These are phyloP conservation scores for Gyromitra esculenta DNA, from an alignment of 2,329 filamentous ascomycete genomes.

Conservation along the genomic window DNA sequence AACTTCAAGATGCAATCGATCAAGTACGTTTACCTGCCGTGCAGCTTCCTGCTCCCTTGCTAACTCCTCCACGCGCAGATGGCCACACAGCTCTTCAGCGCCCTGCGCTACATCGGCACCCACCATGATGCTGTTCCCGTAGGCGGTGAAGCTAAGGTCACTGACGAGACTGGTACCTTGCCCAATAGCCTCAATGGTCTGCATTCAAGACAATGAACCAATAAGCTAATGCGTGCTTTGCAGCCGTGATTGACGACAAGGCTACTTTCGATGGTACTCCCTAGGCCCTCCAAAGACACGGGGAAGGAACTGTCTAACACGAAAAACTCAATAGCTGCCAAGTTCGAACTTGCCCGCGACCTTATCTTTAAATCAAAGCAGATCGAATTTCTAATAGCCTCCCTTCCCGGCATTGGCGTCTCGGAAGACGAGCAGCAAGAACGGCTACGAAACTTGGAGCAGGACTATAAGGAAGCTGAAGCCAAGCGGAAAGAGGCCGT, in stretches of 20 bases:
- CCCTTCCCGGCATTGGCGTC: slow-evolving; percentile 78
- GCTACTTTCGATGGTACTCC: slow-evolving; percentile 50
- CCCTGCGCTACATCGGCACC: slow-evolving; percentile 72
- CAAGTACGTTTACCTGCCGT: slow-evolving; percentile 66
- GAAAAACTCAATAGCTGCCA: slow-evolving; percentile 64
- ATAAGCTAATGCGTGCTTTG: slow-evolving; percentile 21
- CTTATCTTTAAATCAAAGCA: slow-evolving; percentile 83
- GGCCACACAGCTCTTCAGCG: slow-evolving; percentile 74
- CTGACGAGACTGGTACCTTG: slow-evolving; percentile 51
- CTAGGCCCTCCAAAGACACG: background rate
- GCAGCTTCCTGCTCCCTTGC: slow-evolving; percentile 1
- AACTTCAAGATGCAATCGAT: slow-evolving; percentile 85
- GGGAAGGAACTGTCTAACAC: background rate
- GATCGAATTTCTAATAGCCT: slow-evolving; percentile 79
- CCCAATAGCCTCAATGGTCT: background rate
- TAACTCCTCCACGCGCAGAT: slow-evolving; percentile 64
- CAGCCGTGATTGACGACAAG: slow-evolving; percentile 50
- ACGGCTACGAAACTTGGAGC: slow-evolving; percentile 72
- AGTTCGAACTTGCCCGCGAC: slow-evolving; percentile 78
- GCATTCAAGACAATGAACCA: background rate
- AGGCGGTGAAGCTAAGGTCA: slow-evolving; percentile 64
- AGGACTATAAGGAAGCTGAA: slow-evolving; percentile 72
- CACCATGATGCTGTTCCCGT: slow-evolving; percentile 74
- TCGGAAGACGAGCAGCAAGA: slow-evolving; percentile 80
- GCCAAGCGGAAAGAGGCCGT: slow-evolving; percentile 71